Percentiles rank a stretch among this genome's conserved stretches.
Evolutionary conservation across 2,329 filamentous ascomycete genomes (phyloP).

Genomic region (Arthrobotrys conoides): DNA sequence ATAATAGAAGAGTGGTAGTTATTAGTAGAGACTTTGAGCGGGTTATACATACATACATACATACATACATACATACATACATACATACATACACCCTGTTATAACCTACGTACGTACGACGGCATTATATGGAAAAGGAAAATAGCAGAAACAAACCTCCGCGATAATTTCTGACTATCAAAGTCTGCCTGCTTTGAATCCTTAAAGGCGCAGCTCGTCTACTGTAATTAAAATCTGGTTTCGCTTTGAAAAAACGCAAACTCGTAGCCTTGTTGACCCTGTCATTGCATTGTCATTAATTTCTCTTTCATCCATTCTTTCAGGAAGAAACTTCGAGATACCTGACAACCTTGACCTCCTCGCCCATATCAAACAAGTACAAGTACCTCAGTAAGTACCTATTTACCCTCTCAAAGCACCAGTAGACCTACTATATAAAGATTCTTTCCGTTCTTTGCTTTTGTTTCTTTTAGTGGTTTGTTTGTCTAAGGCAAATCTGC

Average conservation of each 20-base stretch:
- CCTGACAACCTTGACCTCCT: slow-evolving; percentile 12
- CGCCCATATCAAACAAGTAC: too few relatives aligned
- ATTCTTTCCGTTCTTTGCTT: slow-evolving; percentile 1
- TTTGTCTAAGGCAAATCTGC: slow-evolving; percentile 36
- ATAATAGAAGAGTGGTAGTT: neutral
- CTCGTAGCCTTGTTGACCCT: slow-evolving; percentile 18
- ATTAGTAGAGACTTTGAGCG: neutral
- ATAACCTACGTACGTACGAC: neutral
- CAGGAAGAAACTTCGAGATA: slow-evolving; percentile 35
- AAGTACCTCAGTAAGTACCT: too few relatives aligned
- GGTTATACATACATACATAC: too few relatives aligned
- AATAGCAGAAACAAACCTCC: slow-evolving; percentile 5
- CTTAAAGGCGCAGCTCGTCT: slow-evolving; percentile 28
- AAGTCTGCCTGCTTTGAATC: slow-evolving; percentile 32
- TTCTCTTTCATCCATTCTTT: neutral
- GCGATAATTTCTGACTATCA: slow-evolving; percentile 4
- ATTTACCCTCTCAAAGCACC: neutral
- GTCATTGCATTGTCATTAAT: neutral
- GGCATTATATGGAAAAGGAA: too few relatives aligned
- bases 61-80: too few relatives aligned
- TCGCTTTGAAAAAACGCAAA: neutral
- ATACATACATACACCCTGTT: neutral
- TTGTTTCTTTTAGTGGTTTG: slow-evolving; percentile 14
- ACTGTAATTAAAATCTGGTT: slow-evolving; percentile 3
- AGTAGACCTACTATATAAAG: neutral